phyloP scores from a whole-genome alignment of 1,284 basidiomycete genomes.

The Mycena sp. region DNA sequence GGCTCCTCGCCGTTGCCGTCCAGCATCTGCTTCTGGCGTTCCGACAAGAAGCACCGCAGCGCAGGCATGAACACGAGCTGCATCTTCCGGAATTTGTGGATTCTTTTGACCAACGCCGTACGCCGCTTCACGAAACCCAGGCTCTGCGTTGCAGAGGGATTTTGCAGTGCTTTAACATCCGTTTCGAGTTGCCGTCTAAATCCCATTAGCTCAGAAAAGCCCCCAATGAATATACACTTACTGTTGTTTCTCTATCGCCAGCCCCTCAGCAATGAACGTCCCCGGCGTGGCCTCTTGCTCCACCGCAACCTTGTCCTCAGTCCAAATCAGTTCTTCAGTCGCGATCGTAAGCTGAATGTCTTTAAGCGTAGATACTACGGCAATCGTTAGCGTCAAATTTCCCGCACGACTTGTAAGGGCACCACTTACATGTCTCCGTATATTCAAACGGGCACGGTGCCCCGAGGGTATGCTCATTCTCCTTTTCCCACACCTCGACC shows the following conservation, averaged over 20 bases:
- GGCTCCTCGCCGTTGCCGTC: not conserved
- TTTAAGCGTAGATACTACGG: not conserved
- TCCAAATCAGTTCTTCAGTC: not conserved
- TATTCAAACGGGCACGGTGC: not conserved
- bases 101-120: not conserved
- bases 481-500: not conserved
- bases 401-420: not conserved
- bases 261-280: not conserved
- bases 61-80: constrained; percentile 5
- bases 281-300: constrained; percentile 2
- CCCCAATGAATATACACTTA: not conserved
- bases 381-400: not conserved
- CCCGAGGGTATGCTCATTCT: not conserved
- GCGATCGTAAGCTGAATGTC: constrained; percentile 1
- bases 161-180: not conserved
- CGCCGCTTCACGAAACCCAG: not conserved
- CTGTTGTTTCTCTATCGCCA: not conserved
- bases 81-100: not conserved
- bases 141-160: not conserved
- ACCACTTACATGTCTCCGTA: not conserved
- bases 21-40: not conserved
- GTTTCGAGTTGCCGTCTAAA: not conserved
- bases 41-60: not conserved
- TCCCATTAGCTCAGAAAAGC: not conserved
- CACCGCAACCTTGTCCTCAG: not conserved